These are phyloP conservation scores for Coriolopsis trogii DNA, from an alignment of 1,284 basidiomycete species.

Conservation along the genomic window DNA sequence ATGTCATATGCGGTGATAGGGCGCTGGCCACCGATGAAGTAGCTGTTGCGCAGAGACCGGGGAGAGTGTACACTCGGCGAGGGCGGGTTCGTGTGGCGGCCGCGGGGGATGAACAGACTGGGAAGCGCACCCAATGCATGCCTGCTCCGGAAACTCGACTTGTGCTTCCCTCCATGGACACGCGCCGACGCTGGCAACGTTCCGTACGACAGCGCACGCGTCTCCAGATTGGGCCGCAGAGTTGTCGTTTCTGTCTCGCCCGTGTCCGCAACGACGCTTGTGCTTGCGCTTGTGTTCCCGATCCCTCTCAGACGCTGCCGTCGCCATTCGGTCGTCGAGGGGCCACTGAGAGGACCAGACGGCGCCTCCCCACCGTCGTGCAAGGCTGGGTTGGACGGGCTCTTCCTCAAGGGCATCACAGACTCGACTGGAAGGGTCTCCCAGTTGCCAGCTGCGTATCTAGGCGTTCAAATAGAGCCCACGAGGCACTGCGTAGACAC, in stretches of 20 bases:
- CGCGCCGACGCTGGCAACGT: conserved; percentile 39
- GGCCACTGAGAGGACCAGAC: conserved; percentile 38
- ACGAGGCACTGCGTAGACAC: not conserved
- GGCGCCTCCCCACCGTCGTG: conserved; percentile 17
- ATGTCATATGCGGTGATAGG: conserved; percentile 78
- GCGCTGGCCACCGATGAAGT: conserved; percentile 48
- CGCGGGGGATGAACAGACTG: conserved; percentile 37
- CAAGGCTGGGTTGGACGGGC: conserved; percentile 16
- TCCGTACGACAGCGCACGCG: conserved; percentile 46
- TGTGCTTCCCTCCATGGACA: conserved; percentile 25
- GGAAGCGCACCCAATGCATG: conserved; percentile 40
- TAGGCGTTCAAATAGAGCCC: not conserved
- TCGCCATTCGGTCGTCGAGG: conserved; percentile 49
- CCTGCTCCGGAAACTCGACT: conserved; percentile 36
- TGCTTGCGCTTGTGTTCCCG: conserved; percentile 33
- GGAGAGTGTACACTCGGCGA: conserved; percentile 30
- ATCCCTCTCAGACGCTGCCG: conserved; percentile 55
- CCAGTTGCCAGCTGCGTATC: not conserved
- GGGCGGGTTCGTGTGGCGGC: conserved; percentile 35
- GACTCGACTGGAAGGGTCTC: not conserved
- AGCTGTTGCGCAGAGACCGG: conserved; percentile 42
- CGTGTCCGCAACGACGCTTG: not conserved
- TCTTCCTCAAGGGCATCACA: conserved; percentile 20
- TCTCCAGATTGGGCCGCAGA: conserved; percentile 25
- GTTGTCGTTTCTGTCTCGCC: conserved; percentile 30